These are phyloP conservation scores for Leucocoprinus leucothites DNA, from an alignment of 768 basidiomycete species.

Conservation along the genomic window DNA sequence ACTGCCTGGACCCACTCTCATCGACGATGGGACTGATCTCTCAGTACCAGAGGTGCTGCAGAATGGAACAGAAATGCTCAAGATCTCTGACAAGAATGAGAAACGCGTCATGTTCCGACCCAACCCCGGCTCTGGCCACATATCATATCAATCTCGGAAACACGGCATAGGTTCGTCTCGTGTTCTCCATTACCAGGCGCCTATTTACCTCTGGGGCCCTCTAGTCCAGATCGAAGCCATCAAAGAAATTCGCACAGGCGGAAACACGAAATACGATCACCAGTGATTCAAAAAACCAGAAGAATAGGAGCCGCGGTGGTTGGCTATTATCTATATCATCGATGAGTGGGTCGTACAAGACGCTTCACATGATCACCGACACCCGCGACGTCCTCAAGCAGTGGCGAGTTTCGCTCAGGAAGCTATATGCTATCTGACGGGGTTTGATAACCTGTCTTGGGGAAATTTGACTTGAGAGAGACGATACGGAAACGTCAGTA, in stretches of 20 bases:
- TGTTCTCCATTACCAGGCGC: slow-evolving; percentile 16
- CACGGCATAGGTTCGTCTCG: slow-evolving; percentile 55
- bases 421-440: slow-evolving; percentile 63
- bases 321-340: slow-evolving; percentile 81
- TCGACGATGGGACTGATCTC: slow-evolving; percentile 6
- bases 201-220: not conserved
- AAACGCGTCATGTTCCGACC: slow-evolving; percentile 66
- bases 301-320: slow-evolving; percentile 71
- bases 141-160: slow-evolving; percentile 69
- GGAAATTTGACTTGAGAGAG: slow-evolving; percentile 60
- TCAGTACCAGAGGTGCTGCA: slow-evolving; percentile 47
- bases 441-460: slow-evolving; percentile 69
- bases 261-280: slow-evolving; percentile 69
- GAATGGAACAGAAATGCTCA: slow-evolving; percentile 70
- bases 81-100: slow-evolving; percentile 73
- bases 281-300: slow-evolving; percentile 63
- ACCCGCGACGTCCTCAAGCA: slow-evolving; percentile 45
- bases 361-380: slow-evolving; percentile 78
- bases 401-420: slow-evolving; percentile 58
- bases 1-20: too few relatives aligned
- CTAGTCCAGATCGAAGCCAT: slow-evolving; percentile 84
- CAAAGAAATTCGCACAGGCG: slow-evolving; percentile 78
- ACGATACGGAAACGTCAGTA: slow-evolving; percentile 78
- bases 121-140: slow-evolving; percentile 75
- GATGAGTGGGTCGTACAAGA: slow-evolving; percentile 80